A percentile compares a stretch with the other conserved stretches of the same genome.
Evolutionary conservation across 2,329 filamentous ascomycete species (phyloP).

Genomic region (Apiospora rasikravindrae): DNA sequence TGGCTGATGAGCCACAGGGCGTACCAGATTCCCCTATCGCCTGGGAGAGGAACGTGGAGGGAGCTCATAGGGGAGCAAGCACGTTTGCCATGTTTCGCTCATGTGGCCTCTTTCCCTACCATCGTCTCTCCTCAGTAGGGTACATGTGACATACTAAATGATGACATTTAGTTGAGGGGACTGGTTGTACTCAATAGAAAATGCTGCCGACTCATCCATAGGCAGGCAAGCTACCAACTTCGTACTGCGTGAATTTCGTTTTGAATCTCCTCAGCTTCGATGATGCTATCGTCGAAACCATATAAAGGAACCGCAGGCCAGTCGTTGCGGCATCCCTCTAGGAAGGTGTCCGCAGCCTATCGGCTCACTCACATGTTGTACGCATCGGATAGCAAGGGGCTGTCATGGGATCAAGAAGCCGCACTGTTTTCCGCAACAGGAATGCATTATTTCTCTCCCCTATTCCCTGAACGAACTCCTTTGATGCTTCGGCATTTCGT

Average conservation of each 20-base stretch:
- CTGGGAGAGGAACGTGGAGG: no score
- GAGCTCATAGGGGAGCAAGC: no score
- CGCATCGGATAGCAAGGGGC: background rate
- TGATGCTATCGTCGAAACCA: background rate
- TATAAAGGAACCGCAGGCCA: no score
- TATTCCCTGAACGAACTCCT: background rate
- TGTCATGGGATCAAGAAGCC: no score
- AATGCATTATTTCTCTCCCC: background rate
- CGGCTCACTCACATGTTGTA: no score
- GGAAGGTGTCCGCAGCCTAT: background rate
- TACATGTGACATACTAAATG: no score
- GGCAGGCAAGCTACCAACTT: background rate
- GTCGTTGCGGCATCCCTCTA: no score
- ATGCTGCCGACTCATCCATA: background rate
- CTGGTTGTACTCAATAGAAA: background rate
- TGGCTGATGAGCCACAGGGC: no score
- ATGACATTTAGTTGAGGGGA: background rate
- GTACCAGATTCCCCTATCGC: no score
- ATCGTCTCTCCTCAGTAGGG: no score
- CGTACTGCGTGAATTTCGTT: background rate
- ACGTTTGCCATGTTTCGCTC: background rate
- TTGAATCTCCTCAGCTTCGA: background rate
- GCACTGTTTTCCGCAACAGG: background rate
- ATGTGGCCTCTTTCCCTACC: background rate
- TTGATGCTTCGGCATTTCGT: background rate